Evolutionary conservation across 108 stramenopile species (phyloP).

Genomic region (Skeletonema potamos): DNA sequence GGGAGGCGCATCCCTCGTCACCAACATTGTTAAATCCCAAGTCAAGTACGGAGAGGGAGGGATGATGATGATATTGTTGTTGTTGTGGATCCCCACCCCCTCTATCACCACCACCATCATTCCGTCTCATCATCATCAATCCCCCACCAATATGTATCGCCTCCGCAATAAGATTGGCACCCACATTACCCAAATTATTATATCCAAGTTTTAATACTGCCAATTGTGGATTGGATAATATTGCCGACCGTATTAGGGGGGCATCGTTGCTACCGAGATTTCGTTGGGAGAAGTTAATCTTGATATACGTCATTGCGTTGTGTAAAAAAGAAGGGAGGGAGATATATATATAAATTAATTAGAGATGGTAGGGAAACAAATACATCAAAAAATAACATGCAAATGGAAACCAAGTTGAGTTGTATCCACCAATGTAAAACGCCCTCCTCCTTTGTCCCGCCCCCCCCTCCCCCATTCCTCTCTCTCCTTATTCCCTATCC

Average conservation of each 20-base stretch:
- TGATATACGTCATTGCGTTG: not conserved
- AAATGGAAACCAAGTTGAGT: not conserved
- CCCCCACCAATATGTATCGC: slow-evolving; percentile 45
- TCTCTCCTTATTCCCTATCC: too few species aligned
- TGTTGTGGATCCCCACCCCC: not conserved
- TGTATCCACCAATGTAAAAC: too few species aligned
- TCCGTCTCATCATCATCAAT: not conserved
- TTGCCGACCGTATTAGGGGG: slow-evolving; percentile 46
- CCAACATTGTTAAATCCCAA: slow-evolving; percentile 81
- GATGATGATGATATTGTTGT: slow-evolving; percentile 46
- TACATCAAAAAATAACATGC: not conserved
- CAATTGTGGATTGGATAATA: slow-evolving; percentile 61
- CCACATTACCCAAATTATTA: slow-evolving; percentile 71
- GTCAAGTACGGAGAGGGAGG: slow-evolving; percentile 63
- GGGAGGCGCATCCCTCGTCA: slow-evolving; percentile 66
- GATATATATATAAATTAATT: not conserved
- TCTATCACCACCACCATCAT: not conserved
- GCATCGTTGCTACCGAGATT: slow-evolving; percentile 55
- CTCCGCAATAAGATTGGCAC: slow-evolving; percentile 65
- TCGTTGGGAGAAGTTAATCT: slow-evolving; percentile 78
- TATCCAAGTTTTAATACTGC: slow-evolving; percentile 79
- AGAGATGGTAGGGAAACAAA: not conserved
- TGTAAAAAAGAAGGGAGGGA: not conserved
- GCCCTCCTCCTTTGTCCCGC: too few species aligned
- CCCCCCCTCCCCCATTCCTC: too few species aligned